phyloP scores from a whole-genome alignment of 768 basidiomycete genomes.

The Butyriboletus loyo region DNA sequence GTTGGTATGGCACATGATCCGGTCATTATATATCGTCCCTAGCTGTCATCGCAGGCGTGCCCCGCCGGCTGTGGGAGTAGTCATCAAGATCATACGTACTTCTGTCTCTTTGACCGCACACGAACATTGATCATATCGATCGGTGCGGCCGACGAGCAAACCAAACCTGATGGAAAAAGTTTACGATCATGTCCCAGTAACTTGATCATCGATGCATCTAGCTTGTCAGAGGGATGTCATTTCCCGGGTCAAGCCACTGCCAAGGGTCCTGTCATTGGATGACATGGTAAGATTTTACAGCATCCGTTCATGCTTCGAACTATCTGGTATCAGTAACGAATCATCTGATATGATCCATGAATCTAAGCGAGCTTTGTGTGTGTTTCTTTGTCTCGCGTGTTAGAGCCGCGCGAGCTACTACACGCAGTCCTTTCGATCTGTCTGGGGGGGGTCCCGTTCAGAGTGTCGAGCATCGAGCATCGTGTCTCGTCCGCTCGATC shows the following conservation, averaged over 20 bases:
- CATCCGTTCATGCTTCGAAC: background rate
- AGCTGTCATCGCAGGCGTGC: background rate
- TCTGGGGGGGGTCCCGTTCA: too few species aligned
- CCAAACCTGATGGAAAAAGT: background rate
- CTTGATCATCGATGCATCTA: background rate
- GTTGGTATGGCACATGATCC: background rate
- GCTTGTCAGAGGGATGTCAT: background rate
- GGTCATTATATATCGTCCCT: constrained; percentile 1
- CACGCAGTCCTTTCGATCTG: too few species aligned
- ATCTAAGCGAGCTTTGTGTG: background rate
- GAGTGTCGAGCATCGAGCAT: too few species aligned
- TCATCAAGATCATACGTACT: background rate
- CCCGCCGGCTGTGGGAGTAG: constrained; percentile 1
- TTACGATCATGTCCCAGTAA: background rate
- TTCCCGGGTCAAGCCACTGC: constrained; percentile 3
- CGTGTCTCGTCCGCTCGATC: too few species aligned
- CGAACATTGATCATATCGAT: constrained; percentile 5
- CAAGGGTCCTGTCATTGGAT: constrained; percentile 8
- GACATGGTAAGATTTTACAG: constrained; percentile 6
- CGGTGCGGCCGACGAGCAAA: background rate
- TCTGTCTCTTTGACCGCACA: background rate
- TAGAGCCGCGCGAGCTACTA: too few species aligned
- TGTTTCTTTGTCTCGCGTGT: background rate
- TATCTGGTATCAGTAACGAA: too few species aligned
- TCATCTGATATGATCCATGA: background rate